These are phyloP conservation scores for Komagataella pastoris DNA, from an alignment of 805 yeast species.

Conservation along the genomic window DNA sequence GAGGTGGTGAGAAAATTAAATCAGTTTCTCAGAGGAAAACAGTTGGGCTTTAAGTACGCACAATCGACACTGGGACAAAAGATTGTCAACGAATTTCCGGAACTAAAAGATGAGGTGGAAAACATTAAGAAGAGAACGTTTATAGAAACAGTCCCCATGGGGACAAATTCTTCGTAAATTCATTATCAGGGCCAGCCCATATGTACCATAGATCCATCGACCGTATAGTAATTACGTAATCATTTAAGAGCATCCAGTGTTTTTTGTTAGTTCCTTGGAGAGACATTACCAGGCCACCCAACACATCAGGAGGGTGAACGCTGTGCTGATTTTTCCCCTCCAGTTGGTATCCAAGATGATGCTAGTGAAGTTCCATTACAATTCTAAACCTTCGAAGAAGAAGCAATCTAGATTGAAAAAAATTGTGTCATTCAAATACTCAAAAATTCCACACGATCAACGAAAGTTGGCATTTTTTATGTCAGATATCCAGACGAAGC, in stretches of 20 bases:
- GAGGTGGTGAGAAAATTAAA: conserved; percentile 87
- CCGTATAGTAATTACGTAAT: background rate
- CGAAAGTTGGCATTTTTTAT: background rate
- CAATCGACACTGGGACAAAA: conserved; percentile 56
- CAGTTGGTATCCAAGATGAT: background rate
- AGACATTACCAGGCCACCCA: background rate
- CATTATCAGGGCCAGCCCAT: background rate
- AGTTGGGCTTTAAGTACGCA: conserved; percentile 42
- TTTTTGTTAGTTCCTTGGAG: background rate
- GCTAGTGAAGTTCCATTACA: background rate
- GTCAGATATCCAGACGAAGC: background rate
- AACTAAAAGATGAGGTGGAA: conserved; percentile 43
- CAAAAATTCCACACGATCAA: background rate
- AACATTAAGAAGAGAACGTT: conserved; percentile 37
- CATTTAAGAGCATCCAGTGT: background rate
- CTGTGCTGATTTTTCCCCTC: background rate
- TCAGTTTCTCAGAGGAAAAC: conserved; percentile 77
- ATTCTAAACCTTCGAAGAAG: background rate
- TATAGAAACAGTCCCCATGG: background rate
- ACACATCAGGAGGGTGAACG: background rate
- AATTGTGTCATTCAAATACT: background rate
- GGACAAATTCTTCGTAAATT: background rate
- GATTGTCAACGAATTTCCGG: conserved; percentile 70
- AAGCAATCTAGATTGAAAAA: background rate
- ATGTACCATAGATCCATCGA: background rate